Percentiles rank a stretch among this genome's conserved stretches.
phyloP scores from a whole-genome alignment of 2,329 filamentous ascomycete genomes.

The Macrophomina pseudophaseolina region DNA sequence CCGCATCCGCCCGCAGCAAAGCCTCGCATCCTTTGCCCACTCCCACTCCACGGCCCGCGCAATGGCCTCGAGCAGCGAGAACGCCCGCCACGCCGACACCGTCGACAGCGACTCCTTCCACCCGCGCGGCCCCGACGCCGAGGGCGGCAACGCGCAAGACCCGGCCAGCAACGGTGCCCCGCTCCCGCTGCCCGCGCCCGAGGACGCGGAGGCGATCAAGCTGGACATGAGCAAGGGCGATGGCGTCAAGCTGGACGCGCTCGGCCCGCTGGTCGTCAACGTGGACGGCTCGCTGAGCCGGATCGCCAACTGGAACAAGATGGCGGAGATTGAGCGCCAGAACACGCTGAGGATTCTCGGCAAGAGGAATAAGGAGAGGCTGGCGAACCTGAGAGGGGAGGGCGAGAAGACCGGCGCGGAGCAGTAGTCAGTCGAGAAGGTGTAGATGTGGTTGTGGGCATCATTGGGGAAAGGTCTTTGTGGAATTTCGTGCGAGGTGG shows the following conservation, averaged over 20 bases:
- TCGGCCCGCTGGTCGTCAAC: constrained; percentile 77
- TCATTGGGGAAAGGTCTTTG: background rate
- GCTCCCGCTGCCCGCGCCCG: constrained; percentile 30
- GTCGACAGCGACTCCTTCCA: constrained; percentile 22
- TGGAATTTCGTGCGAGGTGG: background rate
- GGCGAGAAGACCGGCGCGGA: background rate
- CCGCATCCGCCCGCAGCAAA: background rate
- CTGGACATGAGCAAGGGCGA: constrained; percentile 43
- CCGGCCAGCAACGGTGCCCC: background rate
- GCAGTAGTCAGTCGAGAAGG: background rate
- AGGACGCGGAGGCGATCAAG: constrained; percentile 34
- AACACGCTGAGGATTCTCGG: constrained; percentile 71
- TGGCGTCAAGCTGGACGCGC: constrained; percentile 65
- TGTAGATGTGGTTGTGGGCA: background rate
- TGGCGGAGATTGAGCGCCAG: constrained; percentile 70
- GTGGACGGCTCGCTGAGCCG: constrained; percentile 72
- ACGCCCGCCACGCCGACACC: background rate
- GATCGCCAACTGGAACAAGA: constrained; percentile 74
- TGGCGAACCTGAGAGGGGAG: constrained; percentile 59
- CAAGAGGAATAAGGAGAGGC: constrained; percentile 69
- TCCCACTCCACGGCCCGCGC: background rate
- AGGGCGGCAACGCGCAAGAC: background rate
- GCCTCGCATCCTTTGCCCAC: background rate
- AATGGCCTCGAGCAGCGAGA: background rate
- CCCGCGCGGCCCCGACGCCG: background rate